These are phyloP conservation scores for Hyparrhenia diplandra DNA, from an alignment of 176 grass and related monocot genomes.

Conservation along the genomic window DNA sequence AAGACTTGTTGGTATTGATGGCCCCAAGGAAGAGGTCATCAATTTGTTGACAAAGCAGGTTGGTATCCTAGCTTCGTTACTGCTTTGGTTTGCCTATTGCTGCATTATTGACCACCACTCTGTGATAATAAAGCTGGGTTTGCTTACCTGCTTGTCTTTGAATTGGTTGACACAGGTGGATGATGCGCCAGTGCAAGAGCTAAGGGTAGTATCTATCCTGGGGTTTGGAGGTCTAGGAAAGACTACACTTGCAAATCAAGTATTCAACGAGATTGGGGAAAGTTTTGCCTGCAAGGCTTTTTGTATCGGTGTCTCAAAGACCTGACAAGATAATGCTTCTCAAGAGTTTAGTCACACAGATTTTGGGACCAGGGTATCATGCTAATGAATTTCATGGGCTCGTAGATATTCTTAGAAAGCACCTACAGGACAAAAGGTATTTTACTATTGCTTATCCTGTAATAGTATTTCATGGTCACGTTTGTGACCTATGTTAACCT, in stretches of 20 bases:
- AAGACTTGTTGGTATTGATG: not conserved
- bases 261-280: not conserved
- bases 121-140: no score
- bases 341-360: not conserved
- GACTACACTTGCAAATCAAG: conserved; percentile 5
- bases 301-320: not conserved
- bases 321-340: not conserved
- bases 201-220: not conserved
- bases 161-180: no score
- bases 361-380: not conserved
- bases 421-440: no score
- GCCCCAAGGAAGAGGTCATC: not conserved
- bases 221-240: not conserved
- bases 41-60: not conserved
- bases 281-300: not conserved
- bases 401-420: no score
- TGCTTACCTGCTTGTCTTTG: no score
- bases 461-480: no score
- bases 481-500: no score
- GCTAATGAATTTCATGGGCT: no score
- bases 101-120: no score
- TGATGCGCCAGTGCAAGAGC: no score
- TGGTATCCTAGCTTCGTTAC: not conserved
- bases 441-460: no score
- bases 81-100: not conserved